These are phyloP conservation scores for Annulohypoxylon truncatum DNA, from an alignment of 2,329 filamentous ascomycete genomes.

Conservation along the genomic window DNA sequence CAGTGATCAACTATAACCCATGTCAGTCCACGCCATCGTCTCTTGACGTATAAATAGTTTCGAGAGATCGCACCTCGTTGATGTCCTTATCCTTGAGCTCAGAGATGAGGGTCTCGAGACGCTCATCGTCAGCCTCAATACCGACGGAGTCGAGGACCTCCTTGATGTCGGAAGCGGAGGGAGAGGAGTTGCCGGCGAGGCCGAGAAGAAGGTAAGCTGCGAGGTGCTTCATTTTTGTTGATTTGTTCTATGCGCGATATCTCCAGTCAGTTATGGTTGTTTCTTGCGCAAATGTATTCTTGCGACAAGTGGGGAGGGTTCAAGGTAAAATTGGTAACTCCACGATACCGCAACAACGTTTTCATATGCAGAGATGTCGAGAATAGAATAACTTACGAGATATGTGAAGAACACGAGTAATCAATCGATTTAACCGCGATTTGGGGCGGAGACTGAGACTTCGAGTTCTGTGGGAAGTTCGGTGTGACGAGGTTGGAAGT, in stretches of 20 bases:
- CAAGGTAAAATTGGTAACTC: not conserved
- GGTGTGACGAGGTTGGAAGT: conserved; percentile 50
- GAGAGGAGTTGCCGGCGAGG: conserved; percentile 91
- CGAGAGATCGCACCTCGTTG: conserved; percentile 77
- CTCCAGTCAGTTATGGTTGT: conserved; percentile 35
- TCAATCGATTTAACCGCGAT: conserved; percentile 99
- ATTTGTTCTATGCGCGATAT: conserved; percentile 48
- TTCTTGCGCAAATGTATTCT: conserved; percentile 15
- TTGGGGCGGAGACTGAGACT: conserved; percentile 99
- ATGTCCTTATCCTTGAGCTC: conserved; percentile 95
- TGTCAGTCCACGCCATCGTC: conserved; percentile 35
- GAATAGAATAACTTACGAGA: conserved; percentile 51
- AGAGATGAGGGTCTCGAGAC: conserved; percentile 84
- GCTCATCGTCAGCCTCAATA: conserved; percentile 90
- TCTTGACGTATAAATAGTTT: not conserved
- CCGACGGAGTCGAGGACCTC: conserved; percentile 91
- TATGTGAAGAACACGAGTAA: conserved; percentile 79
- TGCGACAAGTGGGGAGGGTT: conserved; percentile 8
- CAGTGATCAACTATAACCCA: conserved; percentile 79
- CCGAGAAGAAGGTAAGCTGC: conserved; percentile 97
- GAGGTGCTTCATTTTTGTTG: conserved; percentile 97
- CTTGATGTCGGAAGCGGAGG: conserved; percentile 88
- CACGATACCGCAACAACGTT: conserved; percentile 1
- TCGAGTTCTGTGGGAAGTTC: conserved; percentile 76
- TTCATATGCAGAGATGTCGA: conserved; percentile 19